phyloP scores from a whole-genome alignment of 495 filamentous ascomycete genomes.

The Daldinia childiae region DNA sequence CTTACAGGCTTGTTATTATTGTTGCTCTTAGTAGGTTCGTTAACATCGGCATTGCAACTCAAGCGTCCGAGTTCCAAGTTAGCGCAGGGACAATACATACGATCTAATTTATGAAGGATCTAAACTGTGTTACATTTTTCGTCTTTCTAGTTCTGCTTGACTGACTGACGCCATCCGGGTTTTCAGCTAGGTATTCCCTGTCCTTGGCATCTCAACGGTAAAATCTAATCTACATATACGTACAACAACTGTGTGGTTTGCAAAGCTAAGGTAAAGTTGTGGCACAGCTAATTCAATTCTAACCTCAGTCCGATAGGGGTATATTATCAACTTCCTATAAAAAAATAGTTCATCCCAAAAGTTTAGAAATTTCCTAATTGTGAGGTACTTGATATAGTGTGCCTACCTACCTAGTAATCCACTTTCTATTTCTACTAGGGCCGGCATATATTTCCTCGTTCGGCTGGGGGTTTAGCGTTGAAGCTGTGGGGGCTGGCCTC shows the following conservation, averaged over 20 bases:
- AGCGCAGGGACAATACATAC: constrained; percentile 1
- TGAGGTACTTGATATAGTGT: not conserved
- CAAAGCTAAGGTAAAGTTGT: constrained; percentile 15
- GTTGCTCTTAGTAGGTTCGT: not conserved
- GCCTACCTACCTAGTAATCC: too few species aligned
- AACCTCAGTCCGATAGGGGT: not conserved
- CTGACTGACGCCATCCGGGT: not conserved
- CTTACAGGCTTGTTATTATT: too few species aligned
- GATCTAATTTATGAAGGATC: not conserved
- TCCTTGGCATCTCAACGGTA: not conserved
- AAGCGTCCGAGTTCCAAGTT: constrained; percentile 16
- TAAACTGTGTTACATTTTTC: constrained; percentile 32
- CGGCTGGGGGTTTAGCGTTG: not conserved
- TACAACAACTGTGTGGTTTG: constrained; percentile 9
- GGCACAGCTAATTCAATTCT: constrained; percentile 10
- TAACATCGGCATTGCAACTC: constrained; percentile 4
- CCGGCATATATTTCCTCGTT: constrained; percentile 20
- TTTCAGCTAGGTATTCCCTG: not conserved
- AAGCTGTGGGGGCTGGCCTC: not conserved
- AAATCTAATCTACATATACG: constrained; percentile 2
- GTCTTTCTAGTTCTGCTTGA: constrained; percentile 2
- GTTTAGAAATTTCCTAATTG: not conserved
- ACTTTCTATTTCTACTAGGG: not conserved
- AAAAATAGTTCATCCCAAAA: not conserved
- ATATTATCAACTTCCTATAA: not conserved